These are phyloP conservation scores for Austroboletus festivus DNA, from an alignment of 768 basidiomycete genomes.

Conservation along the genomic window DNA sequence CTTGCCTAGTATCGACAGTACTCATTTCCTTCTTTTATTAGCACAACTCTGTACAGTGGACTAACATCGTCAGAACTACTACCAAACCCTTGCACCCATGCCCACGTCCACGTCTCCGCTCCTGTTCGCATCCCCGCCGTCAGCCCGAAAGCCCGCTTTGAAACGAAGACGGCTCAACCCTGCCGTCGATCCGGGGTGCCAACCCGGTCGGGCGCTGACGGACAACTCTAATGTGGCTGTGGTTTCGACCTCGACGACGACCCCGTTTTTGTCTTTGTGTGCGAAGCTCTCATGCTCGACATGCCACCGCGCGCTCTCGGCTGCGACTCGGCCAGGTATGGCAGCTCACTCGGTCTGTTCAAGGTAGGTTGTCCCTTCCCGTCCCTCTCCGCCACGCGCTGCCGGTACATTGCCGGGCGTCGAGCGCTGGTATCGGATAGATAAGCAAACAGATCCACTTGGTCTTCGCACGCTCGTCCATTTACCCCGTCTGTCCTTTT, in stretches of 20 bases:
- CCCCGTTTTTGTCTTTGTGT: background rate
- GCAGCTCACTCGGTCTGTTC: constrained; percentile 15
- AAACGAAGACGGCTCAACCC: constrained; percentile 29
- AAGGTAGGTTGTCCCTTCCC: constrained; percentile 13
- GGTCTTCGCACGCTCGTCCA: no score
- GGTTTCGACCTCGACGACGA: background rate
- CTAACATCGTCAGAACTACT: background rate
- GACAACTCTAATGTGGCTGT: constrained; percentile 19
- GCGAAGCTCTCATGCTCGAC: constrained; percentile 27
- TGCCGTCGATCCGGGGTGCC: constrained; percentile 12
- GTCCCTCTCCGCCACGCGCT: background rate
- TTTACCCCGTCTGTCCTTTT: no score
- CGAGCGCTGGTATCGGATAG: background rate
- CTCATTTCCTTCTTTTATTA: background rate
- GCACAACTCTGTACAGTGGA: background rate
- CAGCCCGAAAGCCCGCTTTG: constrained; percentile 14
- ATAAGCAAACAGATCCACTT: background rate
- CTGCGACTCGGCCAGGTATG: constrained; percentile 15
- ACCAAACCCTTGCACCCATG: constrained; percentile 11
- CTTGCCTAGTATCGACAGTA: background rate
- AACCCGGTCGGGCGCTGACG: constrained; percentile 12
- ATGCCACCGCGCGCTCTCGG: constrained; percentile 28
- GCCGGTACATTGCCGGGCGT: background rate
- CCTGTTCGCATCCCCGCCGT: constrained; percentile 5
- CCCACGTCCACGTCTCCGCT: constrained; percentile 12